phyloP scores from a whole-genome alignment of 1,139 yeast species.

The Debaryomyces robertsiae region DNA sequence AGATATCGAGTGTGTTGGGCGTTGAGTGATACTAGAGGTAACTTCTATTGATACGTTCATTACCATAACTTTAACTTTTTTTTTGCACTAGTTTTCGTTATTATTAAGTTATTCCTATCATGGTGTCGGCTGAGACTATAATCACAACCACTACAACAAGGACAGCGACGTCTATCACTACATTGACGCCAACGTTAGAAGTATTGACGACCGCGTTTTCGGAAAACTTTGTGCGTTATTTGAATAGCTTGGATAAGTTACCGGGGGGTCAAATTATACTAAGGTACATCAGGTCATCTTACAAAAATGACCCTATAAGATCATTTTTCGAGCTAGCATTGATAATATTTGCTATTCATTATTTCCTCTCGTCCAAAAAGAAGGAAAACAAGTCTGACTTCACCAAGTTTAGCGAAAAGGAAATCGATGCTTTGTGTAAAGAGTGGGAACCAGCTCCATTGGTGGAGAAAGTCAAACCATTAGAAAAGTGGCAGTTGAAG shows the following conservation, averaged over 20 bases:
- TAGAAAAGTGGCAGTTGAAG: conserved; percentile 63
- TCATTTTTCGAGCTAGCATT: conserved; percentile 79
- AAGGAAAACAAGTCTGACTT: conserved; percentile 75
- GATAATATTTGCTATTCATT: conserved; percentile 81
- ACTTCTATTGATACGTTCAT: too few relatives aligned
- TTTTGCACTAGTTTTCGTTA: too few relatives aligned
- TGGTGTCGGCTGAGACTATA: conserved; percentile 18
- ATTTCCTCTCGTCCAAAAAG: conserved; percentile 80
- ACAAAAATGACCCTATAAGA: conserved; percentile 91
- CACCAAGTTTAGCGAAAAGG: conserved; percentile 63
- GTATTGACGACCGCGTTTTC: conserved; percentile 37
- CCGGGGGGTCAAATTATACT: conserved; percentile 85
- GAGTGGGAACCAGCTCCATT: conserved; percentile 94
- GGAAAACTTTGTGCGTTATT: conserved; percentile 38
- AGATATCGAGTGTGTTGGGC: too few relatives aligned
- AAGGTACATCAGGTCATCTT: conserved; percentile 83
- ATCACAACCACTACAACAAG: conserved; percentile 23
- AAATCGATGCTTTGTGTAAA: conserved; percentile 78
- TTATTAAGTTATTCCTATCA: conserved; percentile 1
- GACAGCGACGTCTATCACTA: conserved; percentile 31
- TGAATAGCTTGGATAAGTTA: conserved; percentile 42
- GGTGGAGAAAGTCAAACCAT: conserved; percentile 53
- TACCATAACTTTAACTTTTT: too few relatives aligned
- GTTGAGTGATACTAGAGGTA: too few relatives aligned
- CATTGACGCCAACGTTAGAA: conserved; percentile 45